Evolutionary conservation across 768 basidiomycete genomes (phyloP).

Genomic region (Rhizopogon vinicolor): DNA sequence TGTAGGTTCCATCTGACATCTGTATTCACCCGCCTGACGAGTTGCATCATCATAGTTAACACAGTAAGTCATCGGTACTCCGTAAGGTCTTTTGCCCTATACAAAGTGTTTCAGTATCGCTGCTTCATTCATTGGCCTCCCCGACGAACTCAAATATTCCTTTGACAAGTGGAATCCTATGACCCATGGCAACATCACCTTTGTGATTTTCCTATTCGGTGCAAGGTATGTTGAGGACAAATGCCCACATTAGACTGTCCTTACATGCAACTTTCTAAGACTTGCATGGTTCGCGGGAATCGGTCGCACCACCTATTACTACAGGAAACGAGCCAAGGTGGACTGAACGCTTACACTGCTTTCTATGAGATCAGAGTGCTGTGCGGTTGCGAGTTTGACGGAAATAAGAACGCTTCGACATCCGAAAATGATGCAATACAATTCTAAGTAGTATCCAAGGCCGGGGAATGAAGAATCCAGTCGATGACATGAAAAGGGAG

Average conservation of each 20-base stretch:
- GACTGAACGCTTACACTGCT: neutral
- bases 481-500: neutral
- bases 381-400: no score
- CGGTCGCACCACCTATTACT: conserved; percentile 41
- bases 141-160: conserved; percentile 46
- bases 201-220: conserved; percentile 49
- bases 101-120: conserved; percentile 41
- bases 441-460: neutral
- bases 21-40: neutral
- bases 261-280: conserved; percentile 24
- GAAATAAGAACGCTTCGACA: neutral
- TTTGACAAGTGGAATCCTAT: conserved; percentile 60
- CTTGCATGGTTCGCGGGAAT: conserved; percentile 53
- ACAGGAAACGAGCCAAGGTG: conserved; percentile 13
- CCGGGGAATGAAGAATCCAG: neutral
- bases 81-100: conserved; percentile 4
- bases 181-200: conserved; percentile 75
- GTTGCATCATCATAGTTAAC: conserved; percentile 37
- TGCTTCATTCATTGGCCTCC: conserved; percentile 54
- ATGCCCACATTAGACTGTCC: neutral
- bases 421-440: neutral
- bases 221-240: conserved; percentile 42
- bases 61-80: conserved; percentile 41
- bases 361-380: no score
- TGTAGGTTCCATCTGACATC: conserved; percentile 35